phyloP scores from a whole-genome alignment of 1,284 basidiomycete genomes.

The Tilletia caries region DNA sequence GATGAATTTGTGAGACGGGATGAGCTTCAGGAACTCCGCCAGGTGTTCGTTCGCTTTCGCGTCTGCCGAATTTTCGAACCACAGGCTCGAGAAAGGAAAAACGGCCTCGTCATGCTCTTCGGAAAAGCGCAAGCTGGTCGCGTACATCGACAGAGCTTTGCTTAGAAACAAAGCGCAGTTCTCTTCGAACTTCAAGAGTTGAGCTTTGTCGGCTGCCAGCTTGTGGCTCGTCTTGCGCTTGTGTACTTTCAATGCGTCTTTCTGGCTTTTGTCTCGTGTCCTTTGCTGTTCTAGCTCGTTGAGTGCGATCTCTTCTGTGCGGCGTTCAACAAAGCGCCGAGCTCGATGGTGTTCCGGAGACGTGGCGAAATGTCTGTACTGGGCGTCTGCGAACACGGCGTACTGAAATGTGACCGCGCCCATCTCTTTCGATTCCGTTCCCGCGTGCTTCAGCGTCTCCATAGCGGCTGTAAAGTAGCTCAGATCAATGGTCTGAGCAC shows the following conservation, averaged over 20 bases:
- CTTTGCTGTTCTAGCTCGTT: conserved; percentile 58
- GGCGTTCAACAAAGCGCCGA: conserved; percentile 71
- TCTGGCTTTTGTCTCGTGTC: conserved; percentile 20
- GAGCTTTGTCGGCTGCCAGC: conserved; percentile 28
- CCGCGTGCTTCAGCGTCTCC: conserved; percentile 19
- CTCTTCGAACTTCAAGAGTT: conserved; percentile 27
- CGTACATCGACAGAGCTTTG: conserved; percentile 78
- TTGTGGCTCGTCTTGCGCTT: conserved; percentile 30
- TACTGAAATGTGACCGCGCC: conserved; percentile 76
- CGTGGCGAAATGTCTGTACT: conserved; percentile 69
- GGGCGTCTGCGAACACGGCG: conserved; percentile 81
- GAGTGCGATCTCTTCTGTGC: conserved; percentile 64
- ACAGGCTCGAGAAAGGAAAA: conserved; percentile 80
- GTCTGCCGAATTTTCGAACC: conserved; percentile 79
- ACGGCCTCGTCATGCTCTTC: conserved; percentile 71
- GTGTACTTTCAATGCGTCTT: conserved; percentile 25
- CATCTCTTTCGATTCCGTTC: conserved; percentile 51
- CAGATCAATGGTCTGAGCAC: conserved; percentile 69
- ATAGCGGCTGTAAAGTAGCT: conserved; percentile 70
- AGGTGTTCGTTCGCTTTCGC: conserved; percentile 62
- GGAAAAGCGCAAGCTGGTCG: conserved; percentile 65
- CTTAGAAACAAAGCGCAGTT: conserved; percentile 63
- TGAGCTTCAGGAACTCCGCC: conserved; percentile 59
- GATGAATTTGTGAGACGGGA: conserved; percentile 86
- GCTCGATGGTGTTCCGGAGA: conserved; percentile 72